Base-by-base conservation (phyloP, 495 filamentous ascomycete genomes). In the Xylaria intraflava region DNA sequence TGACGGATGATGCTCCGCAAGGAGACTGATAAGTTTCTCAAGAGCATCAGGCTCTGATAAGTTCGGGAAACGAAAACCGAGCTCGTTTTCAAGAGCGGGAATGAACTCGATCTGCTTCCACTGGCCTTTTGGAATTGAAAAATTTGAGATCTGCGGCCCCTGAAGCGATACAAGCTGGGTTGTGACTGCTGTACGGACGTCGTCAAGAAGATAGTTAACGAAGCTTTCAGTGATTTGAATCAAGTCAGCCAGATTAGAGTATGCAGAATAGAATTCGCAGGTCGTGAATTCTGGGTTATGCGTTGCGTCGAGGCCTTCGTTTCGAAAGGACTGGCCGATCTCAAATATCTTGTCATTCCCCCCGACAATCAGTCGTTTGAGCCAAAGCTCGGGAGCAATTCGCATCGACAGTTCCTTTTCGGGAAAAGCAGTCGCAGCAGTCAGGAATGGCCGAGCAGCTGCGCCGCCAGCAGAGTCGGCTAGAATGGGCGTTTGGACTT, bases 251-350 rank as follows among this genome's bases (percentile, higher is more conserved):
- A 96, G 77, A 55, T 83, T 86, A 47, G 87, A 83, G 60, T 90
- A 96, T 11, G 89, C 83, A 46, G 84, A 80, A 69, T 98, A 98
- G 77, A 96, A 96, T 71, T 98, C 93, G 75, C 91, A 96, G 30
- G 86, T 96, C 22, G 87, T 90, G 72, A 96, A 98, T 67, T 98
- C 93, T 6, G 93, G 90, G 62, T 97, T 97, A 69, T 96, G 93
- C 0, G 88, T 95, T 22, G 84, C 80, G 70, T 98, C 93, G 35
- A 96, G 65, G 76, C 89, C 89, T 76, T 98, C 93, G 71, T 98
- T 97, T 39, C 93, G 83, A 69, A 98, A 98, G 26, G 86, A 86
- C 29, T 87, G 83, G 19, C 94, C 93, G 59, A 98, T 89, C 72
- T 98, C 93, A 65, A 93, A 98, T 26, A 98, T 80, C 49, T 78